Evolutionary conservation across 371 early-diverging fungal genomes (phyloP), one percentile per base, ranked within the genome.

Genomic region (Syncephalastrum contaminatum): DNA sequence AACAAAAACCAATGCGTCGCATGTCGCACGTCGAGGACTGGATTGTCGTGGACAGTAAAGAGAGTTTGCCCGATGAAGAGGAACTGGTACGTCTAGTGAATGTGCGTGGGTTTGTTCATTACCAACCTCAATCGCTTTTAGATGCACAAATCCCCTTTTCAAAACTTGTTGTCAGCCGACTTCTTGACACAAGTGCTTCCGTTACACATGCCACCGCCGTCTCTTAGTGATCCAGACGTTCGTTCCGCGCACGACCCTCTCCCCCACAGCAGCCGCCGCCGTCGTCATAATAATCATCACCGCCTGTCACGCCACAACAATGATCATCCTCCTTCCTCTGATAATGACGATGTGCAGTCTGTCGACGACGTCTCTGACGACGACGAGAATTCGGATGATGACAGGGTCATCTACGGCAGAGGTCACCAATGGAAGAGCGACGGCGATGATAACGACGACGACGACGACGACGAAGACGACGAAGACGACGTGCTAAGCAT

Each of bases 11-110:
- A 5, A 67, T 76, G 56, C 58, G 73, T 30, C 63, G 76, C 24
- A 72, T 77, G 73, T 77, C 78, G 19, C 75, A 77, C 63, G 78
- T 77, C 19, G 78, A 77, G 54, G 65, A 77, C 44, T 77, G 78
- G 78, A 62, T 77, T 44, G 67, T 54, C 5, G 69, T 77, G 12
- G 78, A 77, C 49, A 77, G 78, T 60, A 77, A 77, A 64, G 78
- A 77, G 56, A 66, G 67, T 55, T 42, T 77, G 36, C 78, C 78
- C 27, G 78, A 77, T 58, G 78, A 77, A 69, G 75, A 74, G 24
- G 78, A 77, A 53, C 42, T 77, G 64, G 76, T 76, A 72, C 30
- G 63, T 47, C 7, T 12, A 36, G 4, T 4, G 18, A 27, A 5
- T 1, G n/a, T 18, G 46, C 13, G 22, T 54, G 22, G 10, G 22